phyloP scores from a whole-genome alignment of 768 basidiomycete species.

The Trichaptum fuscoviolaceum region DNA sequence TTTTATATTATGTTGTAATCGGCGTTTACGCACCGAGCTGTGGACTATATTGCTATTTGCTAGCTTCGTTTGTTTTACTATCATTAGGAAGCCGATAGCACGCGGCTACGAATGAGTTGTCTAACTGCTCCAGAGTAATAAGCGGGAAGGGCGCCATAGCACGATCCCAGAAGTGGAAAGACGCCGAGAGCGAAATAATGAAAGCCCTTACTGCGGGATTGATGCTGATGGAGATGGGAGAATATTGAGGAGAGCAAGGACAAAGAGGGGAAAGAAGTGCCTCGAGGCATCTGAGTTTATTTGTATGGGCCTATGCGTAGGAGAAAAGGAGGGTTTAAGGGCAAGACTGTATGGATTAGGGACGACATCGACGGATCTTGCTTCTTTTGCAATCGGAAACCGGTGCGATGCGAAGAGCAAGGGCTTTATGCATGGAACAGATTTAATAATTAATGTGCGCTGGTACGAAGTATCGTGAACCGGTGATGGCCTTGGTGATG shows the following conservation, averaged over 20 bases:
- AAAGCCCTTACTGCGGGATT: neutral
- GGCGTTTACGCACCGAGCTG: neutral
- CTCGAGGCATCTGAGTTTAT: conserved; percentile 1
- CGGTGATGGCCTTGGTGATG: neutral
- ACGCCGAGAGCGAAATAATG: neutral
- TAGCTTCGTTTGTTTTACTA: neutral
- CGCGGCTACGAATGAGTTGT: neutral
- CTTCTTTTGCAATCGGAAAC: neutral
- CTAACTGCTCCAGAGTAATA: neutral
- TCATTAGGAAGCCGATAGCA: neutral
- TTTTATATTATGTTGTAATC: neutral
- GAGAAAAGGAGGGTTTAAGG: neutral
- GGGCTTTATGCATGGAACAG: neutral
- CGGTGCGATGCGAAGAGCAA: neutral
- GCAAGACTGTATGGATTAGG: neutral
- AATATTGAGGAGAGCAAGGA: neutral
- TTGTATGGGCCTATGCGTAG: neutral
- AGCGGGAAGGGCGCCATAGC: neutral
- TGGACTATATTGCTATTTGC: neutral
- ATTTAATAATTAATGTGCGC: neutral
- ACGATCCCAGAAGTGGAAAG: neutral
- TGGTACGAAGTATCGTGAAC: neutral
- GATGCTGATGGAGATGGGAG: neutral
- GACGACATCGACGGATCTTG: neutral
- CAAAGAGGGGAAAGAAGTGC: neutral